A percentile compares a stretch with the other conserved stretches of the same genome.
phyloP scores from a whole-genome alignment of 129 eudicot species.

The Mikania micrantha region DNA sequence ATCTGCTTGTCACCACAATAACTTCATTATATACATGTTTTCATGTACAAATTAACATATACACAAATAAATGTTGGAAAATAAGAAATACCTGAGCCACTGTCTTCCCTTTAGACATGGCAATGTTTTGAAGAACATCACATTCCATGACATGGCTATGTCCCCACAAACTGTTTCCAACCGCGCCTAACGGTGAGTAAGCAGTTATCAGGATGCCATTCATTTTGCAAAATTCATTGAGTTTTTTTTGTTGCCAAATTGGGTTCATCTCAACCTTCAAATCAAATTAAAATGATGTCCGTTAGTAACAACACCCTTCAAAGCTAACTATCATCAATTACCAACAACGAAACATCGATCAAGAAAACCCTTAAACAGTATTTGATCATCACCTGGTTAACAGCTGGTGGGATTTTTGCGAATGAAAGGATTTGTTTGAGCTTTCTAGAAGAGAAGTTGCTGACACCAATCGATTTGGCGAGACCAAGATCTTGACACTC shows the following conservation, averaged over 20 bases:
- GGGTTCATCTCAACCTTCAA: conserved; percentile 58
- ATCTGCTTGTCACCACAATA: too few species aligned
- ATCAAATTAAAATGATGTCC: neutral
- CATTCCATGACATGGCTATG: conserved; percentile 38
- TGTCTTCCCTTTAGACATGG: conserved; percentile 40
- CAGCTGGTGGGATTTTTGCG: conserved; percentile 9
- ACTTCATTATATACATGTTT: too few species aligned
- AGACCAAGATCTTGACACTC: conserved; percentile 5
- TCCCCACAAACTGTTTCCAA: conserved; percentile 33
- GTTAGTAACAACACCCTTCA: too few species aligned
- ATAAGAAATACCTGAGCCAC: conserved; percentile 37
- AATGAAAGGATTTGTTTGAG: conserved; percentile 7
- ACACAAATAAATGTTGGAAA: neutral
- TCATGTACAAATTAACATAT: too few species aligned
- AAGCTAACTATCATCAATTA: too few species aligned
- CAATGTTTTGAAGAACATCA: too few species aligned
- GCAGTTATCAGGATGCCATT: conserved; percentile 40
- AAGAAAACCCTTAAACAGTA: too few species aligned
- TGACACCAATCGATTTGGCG: conserved; percentile 1
- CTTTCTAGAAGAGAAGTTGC: neutral
- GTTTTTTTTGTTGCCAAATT: conserved; percentile 46
- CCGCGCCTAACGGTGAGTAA: conserved; percentile 51
- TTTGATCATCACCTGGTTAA: conserved; percentile 5
- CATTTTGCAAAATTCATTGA: too few species aligned
- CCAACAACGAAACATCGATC: too few species aligned